Percentiles rank a stretch among this genome's conserved stretches.
Evolutionary conservation across 192 early-diverging fungal genomes (phyloP).

Genomic region (Podila horticola): DNA sequence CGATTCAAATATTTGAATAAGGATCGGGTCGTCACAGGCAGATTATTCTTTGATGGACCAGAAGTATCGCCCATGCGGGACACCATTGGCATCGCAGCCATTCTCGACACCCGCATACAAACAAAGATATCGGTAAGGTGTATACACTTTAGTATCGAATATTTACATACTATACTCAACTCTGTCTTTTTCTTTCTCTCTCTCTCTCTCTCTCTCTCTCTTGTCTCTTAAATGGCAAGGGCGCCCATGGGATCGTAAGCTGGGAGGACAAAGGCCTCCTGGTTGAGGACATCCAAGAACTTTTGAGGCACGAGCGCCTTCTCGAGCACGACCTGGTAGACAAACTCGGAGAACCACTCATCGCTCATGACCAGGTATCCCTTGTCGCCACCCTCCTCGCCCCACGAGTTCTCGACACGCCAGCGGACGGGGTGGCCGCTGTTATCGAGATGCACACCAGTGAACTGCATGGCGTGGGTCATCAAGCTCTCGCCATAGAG

Average conservation of each 20-base stretch:
- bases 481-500: slow-evolving; percentile 77
- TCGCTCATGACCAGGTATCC: slow-evolving; percentile 84
- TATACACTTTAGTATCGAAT: not conserved
- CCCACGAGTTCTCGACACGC: slow-evolving; percentile 83
- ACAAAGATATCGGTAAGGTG: not conserved
- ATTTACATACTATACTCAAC: not conserved
- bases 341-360: slow-evolving; percentile 80
- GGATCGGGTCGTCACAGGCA: no score
- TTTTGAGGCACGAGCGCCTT: slow-evolving; percentile 69
- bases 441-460: slow-evolving; percentile 76
- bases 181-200: not conserved
- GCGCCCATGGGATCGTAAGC: slow-evolving; percentile 86
- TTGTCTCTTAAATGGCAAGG: slow-evolving; percentile 52
- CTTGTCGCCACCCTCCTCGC: slow-evolving; percentile 71
- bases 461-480: slow-evolving; percentile 87
- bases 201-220: not conserved
- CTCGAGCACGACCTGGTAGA: slow-evolving; percentile 84
- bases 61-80: no score
- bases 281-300: slow-evolving; percentile 68
- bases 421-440: slow-evolving; percentile 73
- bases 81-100: no score
- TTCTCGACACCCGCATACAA: not conserved
- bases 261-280: slow-evolving; percentile 72
- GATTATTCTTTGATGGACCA: no score
- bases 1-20: no score